phyloP scores from a whole-genome alignment of 164 flowering plant genomes.

The Magnolia kwangsiensis region DNA sequence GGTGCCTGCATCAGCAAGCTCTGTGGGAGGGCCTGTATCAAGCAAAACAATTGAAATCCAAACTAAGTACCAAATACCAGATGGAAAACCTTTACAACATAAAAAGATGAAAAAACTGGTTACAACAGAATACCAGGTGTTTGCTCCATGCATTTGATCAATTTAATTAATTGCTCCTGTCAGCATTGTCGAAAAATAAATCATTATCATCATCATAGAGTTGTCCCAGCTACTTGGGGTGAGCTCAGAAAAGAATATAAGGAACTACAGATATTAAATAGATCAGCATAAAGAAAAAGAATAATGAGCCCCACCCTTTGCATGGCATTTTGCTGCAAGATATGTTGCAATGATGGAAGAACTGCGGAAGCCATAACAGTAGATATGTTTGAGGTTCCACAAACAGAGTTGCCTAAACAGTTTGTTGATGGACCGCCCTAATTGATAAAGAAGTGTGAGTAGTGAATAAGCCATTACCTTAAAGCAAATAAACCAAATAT shows the following conservation, averaged over 20 bases:
- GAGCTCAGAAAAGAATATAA: conserved; percentile 1
- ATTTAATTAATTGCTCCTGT: conserved; percentile 57
- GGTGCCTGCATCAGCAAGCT: conserved; percentile 8
- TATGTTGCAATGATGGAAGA: conserved; percentile 65
- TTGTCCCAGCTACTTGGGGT: background rate
- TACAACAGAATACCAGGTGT: conserved; percentile 32
- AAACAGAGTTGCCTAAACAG: conserved; percentile 24
- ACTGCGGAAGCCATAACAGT: conserved; percentile 38
- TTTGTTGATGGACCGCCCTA: conserved; percentile 47
- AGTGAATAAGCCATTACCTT: conserved; percentile 26
- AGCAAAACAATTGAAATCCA: background rate
- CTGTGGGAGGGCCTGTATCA: conserved; percentile 1
- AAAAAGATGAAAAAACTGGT: background rate
- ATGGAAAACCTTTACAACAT: background rate
- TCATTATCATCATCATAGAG: background rate
- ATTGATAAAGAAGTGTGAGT: conserved; percentile 21
- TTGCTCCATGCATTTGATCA: conserved; percentile 45
- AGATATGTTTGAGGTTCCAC: conserved; percentile 37
- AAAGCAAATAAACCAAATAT: background rate
- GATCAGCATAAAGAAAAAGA: conserved; percentile 1
- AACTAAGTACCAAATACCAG: background rate
- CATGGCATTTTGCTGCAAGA: conserved; percentile 52
- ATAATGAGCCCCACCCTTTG: conserved; percentile 39
- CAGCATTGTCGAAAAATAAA: conserved; percentile 2
- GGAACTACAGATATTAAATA: background rate